Base-by-base conservation (phyloP, 371 early-diverging fungal species). In the Saksenaea oblongispora region DNA sequence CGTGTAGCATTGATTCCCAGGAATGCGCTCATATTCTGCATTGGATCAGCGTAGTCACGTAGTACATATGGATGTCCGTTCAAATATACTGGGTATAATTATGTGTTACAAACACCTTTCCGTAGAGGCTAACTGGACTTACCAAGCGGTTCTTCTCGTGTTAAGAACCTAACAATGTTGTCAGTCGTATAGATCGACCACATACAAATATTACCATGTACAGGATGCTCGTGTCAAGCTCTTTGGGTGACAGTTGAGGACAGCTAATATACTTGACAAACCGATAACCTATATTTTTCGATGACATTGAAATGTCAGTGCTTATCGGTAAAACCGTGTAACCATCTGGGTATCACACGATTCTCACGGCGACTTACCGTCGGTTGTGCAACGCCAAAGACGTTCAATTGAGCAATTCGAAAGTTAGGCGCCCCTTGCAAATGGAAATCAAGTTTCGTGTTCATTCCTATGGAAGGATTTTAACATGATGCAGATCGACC, bases 361-460 rank as follows among this genome's bases (percentile, higher is more conserved):
- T 55, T 54, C 62, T 37, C 58, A 59, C 18, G 17, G 3, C 22
- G 28, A 27, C 70, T 65, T 75, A 83, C 83, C 7, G 89, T 87
- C 4, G 91, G 91, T 60, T 91, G 90, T 26, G 90, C 88, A 36
- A 86, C 87, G 42, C 91, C 91, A 65, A 82, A 86, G 5, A 90
- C 82, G 60, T 87, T 85, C 56, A 84, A 66, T 58, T 85, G 86
- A 24, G 84, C 84, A 59, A 78, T 75, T 22, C 91, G 82, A 69
- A 91, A 91, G 64, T 91, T 90, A 34, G 90, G 90, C 10, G 90
- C 87, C 0, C 90, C 91, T 60, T 89, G 86, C 34, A 90, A 70
- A 62, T 86, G 81, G 56, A 89, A 85, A 63, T 84, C 88, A 10
- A 88, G 74, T 15, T 83, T 80, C 35, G 82, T 74, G 69, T 86